Evolutionary conservation across 345 rosid genomes (phyloP).

Genomic region (Bretschneidera sinensis): DNA sequence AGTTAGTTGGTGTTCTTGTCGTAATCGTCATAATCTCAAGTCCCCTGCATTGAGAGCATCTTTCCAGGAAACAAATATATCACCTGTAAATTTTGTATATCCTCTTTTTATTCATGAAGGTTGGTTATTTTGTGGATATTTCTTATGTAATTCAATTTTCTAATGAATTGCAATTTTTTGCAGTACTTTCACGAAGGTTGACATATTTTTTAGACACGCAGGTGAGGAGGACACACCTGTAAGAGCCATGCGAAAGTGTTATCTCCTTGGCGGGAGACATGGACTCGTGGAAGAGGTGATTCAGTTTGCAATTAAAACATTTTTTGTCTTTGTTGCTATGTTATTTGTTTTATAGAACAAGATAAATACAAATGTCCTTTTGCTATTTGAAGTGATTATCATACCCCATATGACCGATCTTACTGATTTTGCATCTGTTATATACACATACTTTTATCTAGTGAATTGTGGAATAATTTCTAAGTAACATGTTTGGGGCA

Average conservation of each 20-base stretch:
- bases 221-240: slow-evolving; percentile 94
- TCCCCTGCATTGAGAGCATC: slow-evolving; percentile 65
- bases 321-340: neutral
- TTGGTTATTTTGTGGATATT: slow-evolving; percentile 20
- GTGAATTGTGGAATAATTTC: slow-evolving; percentile 8
- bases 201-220: slow-evolving; percentile 22
- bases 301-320: neutral
- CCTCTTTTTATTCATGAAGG: too few relatives aligned
- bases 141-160: neutral
- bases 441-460: neutral
- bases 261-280: slow-evolving; percentile 94
- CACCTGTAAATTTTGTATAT: slow-evolving; percentile 85
- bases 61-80: slow-evolving; percentile 76
- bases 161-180: too few relatives aligned
- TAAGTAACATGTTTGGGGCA: slow-evolving; percentile 20
- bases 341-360: neutral
- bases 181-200: neutral
- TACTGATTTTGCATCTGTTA: neutral
- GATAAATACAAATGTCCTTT: neutral
- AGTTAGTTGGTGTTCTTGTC: slow-evolving; percentile 72
- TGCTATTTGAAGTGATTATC: neutral
- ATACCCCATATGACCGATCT: neutral
- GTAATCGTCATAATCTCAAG: slow-evolving; percentile 73
- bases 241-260: slow-evolving; percentile 99
- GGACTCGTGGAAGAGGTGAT: slow-evolving; percentile 84